Conservation (phyloP, 257 asterid genomes). For the Salvia splendens region DNA sequence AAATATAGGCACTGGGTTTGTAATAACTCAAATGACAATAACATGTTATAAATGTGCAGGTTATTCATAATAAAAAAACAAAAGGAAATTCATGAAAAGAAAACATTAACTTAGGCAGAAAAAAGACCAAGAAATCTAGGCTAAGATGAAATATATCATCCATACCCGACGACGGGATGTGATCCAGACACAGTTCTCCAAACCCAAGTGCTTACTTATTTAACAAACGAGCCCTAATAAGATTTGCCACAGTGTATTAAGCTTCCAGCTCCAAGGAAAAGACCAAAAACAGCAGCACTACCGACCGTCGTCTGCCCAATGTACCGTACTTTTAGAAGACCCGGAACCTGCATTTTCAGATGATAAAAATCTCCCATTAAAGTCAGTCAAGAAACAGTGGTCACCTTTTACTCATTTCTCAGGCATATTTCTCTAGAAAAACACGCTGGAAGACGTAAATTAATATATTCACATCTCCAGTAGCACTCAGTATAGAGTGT, state of each 20-base stretch:
- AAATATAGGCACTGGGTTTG: background rate
- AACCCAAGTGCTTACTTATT: constrained; percentile 24
- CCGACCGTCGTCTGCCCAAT: constrained; percentile 83
- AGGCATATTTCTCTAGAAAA: background rate
- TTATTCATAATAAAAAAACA: background rate
- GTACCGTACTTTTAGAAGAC: constrained; percentile 69
- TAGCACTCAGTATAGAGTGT: background rate
- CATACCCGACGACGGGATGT: constrained; percentile 8
- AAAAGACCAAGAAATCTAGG: background rate
- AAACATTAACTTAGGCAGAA: constrained; percentile 12
- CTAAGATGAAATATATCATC: constrained; percentile 16
- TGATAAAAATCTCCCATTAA: background rate
- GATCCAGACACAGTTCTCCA: constrained; percentile 11
- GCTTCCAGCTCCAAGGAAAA: constrained; percentile 90
- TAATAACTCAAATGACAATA: too few species aligned
- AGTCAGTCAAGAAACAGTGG: background rate
- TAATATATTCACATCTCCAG: constrained; percentile 1
- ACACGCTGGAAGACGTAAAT: background rate
- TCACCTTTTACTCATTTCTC: background rate
- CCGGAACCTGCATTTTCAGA: constrained; percentile 68
- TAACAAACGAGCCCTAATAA: constrained; percentile 39
- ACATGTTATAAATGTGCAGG: too few species aligned
- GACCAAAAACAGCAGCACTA: constrained; percentile 88
- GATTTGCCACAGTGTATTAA: constrained; percentile 85
- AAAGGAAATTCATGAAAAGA: background rate